These are phyloP conservation scores for Colletotrichum spaethianum DNA, from an alignment of 2,329 filamentous ascomycete species.

Conservation along the genomic window DNA sequence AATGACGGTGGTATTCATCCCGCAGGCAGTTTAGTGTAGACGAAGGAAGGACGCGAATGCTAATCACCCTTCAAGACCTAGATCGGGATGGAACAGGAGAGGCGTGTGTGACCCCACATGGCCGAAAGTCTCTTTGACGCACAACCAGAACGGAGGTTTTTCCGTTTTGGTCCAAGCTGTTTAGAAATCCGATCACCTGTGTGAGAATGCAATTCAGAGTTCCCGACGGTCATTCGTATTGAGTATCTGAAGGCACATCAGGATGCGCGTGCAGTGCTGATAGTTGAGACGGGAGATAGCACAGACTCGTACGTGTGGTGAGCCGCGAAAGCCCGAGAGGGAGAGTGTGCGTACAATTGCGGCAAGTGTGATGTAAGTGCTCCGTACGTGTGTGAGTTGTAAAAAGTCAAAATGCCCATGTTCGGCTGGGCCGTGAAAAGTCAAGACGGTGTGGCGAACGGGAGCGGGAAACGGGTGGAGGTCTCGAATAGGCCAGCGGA, in stretches of 20 bases:
- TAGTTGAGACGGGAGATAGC: conserved; percentile 31
- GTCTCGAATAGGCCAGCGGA: neutral
- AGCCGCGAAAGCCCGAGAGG: neutral
- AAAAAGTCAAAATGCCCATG: conserved; percentile 8
- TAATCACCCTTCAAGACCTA: conserved; percentile 31
- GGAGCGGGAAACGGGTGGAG: conserved; percentile 7
- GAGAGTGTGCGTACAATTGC: neutral
- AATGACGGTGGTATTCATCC: conserved; percentile 2
- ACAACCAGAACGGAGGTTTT: conserved; percentile 36
- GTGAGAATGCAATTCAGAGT: conserved; percentile 19
- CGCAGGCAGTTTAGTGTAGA: conserved; percentile 7
- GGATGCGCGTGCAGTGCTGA: conserved; percentile 16
- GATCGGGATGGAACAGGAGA: conserved; percentile 35
- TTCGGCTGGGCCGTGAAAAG: conserved; percentile 28
- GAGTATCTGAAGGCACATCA: neutral
- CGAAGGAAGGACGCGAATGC: conserved; percentile 22
- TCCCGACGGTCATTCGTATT: conserved; percentile 2
- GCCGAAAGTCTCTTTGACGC: conserved; percentile 40
- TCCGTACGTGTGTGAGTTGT: neutral
- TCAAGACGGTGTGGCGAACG: conserved; percentile 23
- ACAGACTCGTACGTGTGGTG: conserved; percentile 14
- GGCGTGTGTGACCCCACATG: conserved; percentile 36
- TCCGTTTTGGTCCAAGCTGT: conserved; percentile 37
- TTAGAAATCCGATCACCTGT: conserved; percentile 24
- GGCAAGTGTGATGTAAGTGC: conserved; percentile 11